Evolutionary conservation across 345 rosid genomes (phyloP).

Genomic region (Dipteronia dyeriana): DNA sequence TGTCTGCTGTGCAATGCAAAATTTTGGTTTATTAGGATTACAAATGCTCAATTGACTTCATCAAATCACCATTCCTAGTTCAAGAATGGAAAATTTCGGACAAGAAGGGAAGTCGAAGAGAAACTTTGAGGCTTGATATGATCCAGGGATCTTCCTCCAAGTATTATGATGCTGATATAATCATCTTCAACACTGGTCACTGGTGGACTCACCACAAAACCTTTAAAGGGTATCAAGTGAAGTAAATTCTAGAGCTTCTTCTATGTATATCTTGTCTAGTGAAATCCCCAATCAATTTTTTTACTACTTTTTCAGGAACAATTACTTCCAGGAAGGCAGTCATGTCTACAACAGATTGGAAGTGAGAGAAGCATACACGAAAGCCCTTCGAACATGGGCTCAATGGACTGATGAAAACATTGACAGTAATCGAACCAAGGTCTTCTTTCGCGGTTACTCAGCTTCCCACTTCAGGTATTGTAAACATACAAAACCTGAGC

Average conservation of each 20-base stretch:
- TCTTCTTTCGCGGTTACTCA: constrained; percentile 79
- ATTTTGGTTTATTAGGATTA: constrained; percentile 51
- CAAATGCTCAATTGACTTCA: constrained; percentile 55
- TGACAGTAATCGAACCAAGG: constrained; percentile 51
- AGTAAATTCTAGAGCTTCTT: not conserved
- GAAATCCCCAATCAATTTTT: no score
- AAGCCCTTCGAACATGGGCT: constrained; percentile 78
- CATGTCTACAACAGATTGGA: constrained; percentile 47
- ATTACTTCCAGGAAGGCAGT: constrained; percentile 73
- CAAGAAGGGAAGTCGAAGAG: constrained; percentile 32
- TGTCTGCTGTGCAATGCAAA: no score
- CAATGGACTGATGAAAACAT: constrained; percentile 67
- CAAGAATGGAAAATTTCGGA: constrained; percentile 50
- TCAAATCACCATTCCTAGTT: constrained; percentile 60
- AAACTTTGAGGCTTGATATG: constrained; percentile 55
- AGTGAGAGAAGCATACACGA: constrained; percentile 60
- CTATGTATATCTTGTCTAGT: no score
- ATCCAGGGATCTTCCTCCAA: constrained; percentile 38
- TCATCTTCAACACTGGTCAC: constrained; percentile 70
- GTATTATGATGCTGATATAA: constrained; percentile 54
- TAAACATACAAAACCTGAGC: not conserved
- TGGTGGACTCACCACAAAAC: constrained; percentile 80
- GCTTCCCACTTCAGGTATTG: constrained; percentile 70
- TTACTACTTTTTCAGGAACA: constrained; percentile 33
- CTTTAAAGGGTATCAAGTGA: constrained; percentile 32